Conservation (phyloP, 306 rosid species). For the Pterocarpus macrocarpus region DNA sequence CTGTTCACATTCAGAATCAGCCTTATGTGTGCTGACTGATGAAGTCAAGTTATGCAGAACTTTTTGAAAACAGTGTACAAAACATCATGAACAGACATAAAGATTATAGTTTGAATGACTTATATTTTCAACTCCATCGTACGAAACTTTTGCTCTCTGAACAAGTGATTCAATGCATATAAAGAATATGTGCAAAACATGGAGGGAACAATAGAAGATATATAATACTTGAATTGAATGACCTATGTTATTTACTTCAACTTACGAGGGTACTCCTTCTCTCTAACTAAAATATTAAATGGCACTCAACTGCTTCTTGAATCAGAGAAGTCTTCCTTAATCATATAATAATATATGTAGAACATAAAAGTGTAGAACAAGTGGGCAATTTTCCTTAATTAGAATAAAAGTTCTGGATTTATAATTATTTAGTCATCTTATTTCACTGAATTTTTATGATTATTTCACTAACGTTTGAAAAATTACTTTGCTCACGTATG, state of each 20-base stretch:
- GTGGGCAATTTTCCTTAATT: not conserved
- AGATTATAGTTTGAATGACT: constrained; percentile 3
- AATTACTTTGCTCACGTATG: not conserved
- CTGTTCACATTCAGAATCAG: constrained; percentile 13
- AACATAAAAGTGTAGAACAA: not conserved
- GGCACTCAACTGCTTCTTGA: not conserved
- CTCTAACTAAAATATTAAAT: not conserved
- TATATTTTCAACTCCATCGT: constrained; percentile 16
- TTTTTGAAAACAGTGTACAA: not conserved
- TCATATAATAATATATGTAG: not conserved
- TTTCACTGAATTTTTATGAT: not conserved
- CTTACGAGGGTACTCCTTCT: not conserved
- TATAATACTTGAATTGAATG: not conserved
- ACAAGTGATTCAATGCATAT: not conserved
- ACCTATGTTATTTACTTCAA: not conserved
- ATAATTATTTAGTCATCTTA: not conserved
- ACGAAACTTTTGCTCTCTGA: not conserved
- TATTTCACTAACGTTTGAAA: not conserved
- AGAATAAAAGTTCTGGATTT: not conserved
- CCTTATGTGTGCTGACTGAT: not conserved
- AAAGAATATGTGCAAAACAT: not conserved
- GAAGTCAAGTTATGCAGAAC: not conserved
- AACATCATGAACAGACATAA: constrained; percentile 4
- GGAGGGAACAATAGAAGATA: not conserved
- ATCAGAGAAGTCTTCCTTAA: not conserved